Evolutionary conservation across 148 eudicot species (phyloP).

Genomic region (Persicaria tinctoria): DNA sequence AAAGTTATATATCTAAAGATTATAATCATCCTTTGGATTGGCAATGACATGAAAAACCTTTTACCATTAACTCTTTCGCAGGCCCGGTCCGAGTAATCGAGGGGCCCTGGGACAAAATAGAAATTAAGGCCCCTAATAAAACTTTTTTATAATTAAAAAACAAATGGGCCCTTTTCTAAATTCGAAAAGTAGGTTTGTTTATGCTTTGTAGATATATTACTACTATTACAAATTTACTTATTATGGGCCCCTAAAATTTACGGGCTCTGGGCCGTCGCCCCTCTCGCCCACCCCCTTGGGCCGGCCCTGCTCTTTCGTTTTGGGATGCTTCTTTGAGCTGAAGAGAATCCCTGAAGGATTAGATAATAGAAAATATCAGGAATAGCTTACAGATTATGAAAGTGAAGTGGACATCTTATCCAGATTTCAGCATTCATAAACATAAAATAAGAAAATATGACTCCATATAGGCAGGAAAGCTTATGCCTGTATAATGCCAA

Average conservation of each 20-base stretch:
- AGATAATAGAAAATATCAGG: neutral
- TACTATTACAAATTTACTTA: too few species aligned
- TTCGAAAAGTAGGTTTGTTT: too few species aligned
- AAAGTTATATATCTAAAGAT: neutral
- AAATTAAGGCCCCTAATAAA: too few species aligned
- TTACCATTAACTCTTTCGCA: slow-evolving; percentile 92
- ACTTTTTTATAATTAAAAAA: too few species aligned
- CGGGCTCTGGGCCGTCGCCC: too few species aligned
- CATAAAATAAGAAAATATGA: neutral
- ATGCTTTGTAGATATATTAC: too few species aligned
- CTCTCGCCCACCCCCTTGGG: too few species aligned
- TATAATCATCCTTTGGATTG: neutral
- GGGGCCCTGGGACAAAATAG: too few species aligned
- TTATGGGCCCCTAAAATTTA: too few species aligned
- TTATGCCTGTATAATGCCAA: neutral
- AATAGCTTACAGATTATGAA: neutral
- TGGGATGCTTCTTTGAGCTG: slow-evolving; percentile 72
- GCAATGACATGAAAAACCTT: slow-evolving; percentile 16
- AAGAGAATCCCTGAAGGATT: slow-evolving; percentile 58
- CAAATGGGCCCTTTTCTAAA: too few species aligned
- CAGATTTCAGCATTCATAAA: neutral
- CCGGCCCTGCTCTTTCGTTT: slow-evolving; percentile 88
- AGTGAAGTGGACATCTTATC: neutral
- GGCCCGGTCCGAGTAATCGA: too few species aligned
- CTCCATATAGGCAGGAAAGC: neutral